A percentile compares a stretch with the other conserved stretches of the same genome.
phyloP scores from a whole-genome alignment of 2,329 filamentous ascomycete species.

The Pseudodiploospora longispora region DNA sequence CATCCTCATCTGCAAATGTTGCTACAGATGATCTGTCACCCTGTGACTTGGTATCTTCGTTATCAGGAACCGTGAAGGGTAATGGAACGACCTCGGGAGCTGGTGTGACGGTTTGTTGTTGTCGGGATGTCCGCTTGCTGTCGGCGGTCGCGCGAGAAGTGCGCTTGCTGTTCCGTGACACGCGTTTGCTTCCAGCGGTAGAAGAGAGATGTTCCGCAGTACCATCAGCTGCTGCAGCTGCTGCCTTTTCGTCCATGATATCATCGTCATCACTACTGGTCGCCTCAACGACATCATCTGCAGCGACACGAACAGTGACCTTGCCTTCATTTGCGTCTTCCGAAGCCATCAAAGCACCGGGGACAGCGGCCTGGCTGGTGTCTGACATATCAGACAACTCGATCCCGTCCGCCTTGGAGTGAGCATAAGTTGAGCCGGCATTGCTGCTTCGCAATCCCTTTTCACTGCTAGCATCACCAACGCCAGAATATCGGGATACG shows the following conservation, averaged over 20 bases:
- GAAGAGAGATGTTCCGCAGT: too few species aligned
- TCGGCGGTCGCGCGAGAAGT: constrained; percentile 4
- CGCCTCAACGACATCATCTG: constrained; percentile 35
- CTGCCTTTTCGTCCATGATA: constrained; percentile 22
- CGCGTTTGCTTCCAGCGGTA: constrained; percentile 6
- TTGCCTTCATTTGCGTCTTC: constrained; percentile 34
- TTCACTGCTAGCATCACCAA: constrained; percentile 41
- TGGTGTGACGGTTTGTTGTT: constrained; percentile 21
- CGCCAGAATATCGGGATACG: constrained; percentile 41
- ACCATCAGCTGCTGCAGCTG: constrained; percentile 3
- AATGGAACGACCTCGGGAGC: constrained; percentile 51
- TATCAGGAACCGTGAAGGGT: constrained; percentile 53
- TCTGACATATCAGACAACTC: constrained; percentile 46
- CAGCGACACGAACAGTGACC: constrained; percentile 45
- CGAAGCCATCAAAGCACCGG: constrained; percentile 33
- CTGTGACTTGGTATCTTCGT: constrained; percentile 31
- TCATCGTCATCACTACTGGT: constrained; percentile 11
- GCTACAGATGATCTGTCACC: constrained; percentile 58
- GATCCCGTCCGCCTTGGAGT: constrained; percentile 37
- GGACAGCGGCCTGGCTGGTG: constrained; percentile 19
- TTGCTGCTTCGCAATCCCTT: constrained; percentile 30
- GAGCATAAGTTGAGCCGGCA: constrained; percentile 24
- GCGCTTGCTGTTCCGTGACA: constrained; percentile 11
- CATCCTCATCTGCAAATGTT: constrained; percentile 57
- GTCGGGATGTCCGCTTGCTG: constrained; percentile 10